Percentiles rank a stretch among this genome's conserved stretches.
phyloP scores from a whole-genome alignment of 225 moss, liverwort and hornwort genomes.

The Takakia lepidozioides region DNA sequence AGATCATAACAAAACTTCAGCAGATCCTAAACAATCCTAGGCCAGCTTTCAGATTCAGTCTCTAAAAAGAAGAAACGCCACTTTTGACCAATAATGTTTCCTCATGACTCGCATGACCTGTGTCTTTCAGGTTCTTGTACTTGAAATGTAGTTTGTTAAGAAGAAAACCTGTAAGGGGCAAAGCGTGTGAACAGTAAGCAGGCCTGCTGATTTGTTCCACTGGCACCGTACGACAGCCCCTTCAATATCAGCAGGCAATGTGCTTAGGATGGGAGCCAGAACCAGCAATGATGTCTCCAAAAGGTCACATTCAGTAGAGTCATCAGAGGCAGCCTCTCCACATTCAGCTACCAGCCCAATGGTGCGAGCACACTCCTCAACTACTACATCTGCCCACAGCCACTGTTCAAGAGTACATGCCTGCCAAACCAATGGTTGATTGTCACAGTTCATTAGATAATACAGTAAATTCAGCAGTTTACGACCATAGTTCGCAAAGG shows the following conservation, averaged over 20 bases:
- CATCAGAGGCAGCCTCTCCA: constrained; percentile 5
- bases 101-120: not conserved
- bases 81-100: not conserved
- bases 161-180: constrained; percentile 11
- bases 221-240: constrained; percentile 7
- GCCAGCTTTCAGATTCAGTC: too few species aligned
- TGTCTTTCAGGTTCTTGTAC: too few species aligned
- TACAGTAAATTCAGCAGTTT: too few species aligned
- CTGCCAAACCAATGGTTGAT: too few species aligned
- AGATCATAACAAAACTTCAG: too few species aligned
- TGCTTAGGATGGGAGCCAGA: constrained; percentile 12
- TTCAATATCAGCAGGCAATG: constrained; percentile 9
- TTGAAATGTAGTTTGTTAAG: too few species aligned
- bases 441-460: too few species aligned
- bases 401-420: constrained; percentile 11
- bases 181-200: constrained; percentile 8
- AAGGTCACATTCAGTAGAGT: not conserved
- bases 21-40: too few species aligned
- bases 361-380: constrained; percentile 7
- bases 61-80: too few species aligned
- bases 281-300: not conserved
- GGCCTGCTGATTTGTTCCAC: constrained; percentile 5
- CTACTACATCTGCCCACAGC: constrained; percentile 16
- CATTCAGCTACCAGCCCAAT: not conserved
- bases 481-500: too few species aligned